These are phyloP conservation scores for Sugiyamaella chiloensis DNA, from an alignment of 805 yeast genomes.

Conservation along the genomic window DNA sequence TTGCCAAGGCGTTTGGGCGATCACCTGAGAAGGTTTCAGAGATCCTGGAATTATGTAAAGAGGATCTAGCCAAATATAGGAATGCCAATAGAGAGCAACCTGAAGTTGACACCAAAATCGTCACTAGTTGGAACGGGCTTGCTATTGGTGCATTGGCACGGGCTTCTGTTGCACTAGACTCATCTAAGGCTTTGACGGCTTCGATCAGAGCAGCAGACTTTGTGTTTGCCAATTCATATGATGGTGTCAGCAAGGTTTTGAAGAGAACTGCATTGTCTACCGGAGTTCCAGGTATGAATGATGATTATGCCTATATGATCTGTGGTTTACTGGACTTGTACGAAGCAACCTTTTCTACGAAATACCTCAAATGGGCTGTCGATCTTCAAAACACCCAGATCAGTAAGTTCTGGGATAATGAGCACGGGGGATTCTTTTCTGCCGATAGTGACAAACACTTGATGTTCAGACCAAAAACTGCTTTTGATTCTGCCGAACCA, in stretches of 20 bases:
- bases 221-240: slow-evolving; percentile 25
- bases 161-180: slow-evolving; percentile 26
- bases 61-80: slow-evolving; percentile 27
- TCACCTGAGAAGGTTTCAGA: slow-evolving; percentile 21
- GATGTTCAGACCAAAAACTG: slow-evolving; percentile 35
- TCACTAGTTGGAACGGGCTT: slow-evolving; percentile 38
- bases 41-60: slow-evolving; percentile 27
- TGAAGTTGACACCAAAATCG: slow-evolving; percentile 34
- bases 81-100: slow-evolving; percentile 27
- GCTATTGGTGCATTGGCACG: slow-evolving; percentile 37
- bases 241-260: slow-evolving; percentile 20
- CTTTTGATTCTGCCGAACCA: slow-evolving; percentile 38
- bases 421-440: slow-evolving; percentile 34
- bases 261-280: slow-evolving; percentile 22
- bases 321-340: slow-evolving; percentile 36
- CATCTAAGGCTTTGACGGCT: slow-evolving; percentile 22
- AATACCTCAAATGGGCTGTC: slow-evolving; percentile 32
- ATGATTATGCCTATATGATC: slow-evolving; percentile 38
- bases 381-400: slow-evolving; percentile 34
- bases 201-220: slow-evolving; percentile 31
- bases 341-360: slow-evolving; percentile 30
- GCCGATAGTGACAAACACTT: slow-evolving; percentile 23
- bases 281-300: slow-evolving; percentile 29
- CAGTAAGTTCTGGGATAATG: slow-evolving; percentile 33
- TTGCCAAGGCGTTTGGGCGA: slow-evolving; percentile 35